These are phyloP conservation scores for Blastobotrys capitulatus DNA, from an alignment of 1,139 yeast genomes.

Conservation along the genomic window DNA sequence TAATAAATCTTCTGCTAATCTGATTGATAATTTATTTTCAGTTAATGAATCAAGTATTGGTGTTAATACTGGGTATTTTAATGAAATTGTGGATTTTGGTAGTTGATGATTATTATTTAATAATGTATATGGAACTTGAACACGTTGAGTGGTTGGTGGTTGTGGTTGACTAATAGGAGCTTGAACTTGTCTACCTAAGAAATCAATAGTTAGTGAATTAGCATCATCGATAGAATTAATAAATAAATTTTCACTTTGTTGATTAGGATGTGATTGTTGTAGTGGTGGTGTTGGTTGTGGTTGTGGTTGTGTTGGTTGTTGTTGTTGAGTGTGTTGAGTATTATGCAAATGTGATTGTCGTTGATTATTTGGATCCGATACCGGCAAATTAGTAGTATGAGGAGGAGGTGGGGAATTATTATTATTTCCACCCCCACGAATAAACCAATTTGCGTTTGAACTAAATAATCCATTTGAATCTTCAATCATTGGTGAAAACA, in stretches of 20 bases:
- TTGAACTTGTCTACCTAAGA: background rate
- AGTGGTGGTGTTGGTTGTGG: conserved; percentile 1
- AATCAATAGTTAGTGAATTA: background rate
- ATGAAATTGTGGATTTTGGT: background rate
- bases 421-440: background rate
- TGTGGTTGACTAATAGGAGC: background rate
- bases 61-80: conserved; percentile 28
- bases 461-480: conserved; percentile 6
- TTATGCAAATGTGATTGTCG: too few relatives aligned
- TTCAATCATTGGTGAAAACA: conserved; percentile 7
- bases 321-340: background rate
- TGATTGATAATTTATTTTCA: conserved; percentile 26
- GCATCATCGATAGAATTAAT: background rate
- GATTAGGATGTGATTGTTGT: background rate
- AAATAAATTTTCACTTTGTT: too few relatives aligned
- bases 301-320: background rate
- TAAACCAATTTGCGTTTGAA: conserved; percentile 6
- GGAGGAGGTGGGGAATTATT: background rate
- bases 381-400: too few relatives aligned
- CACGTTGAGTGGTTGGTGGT: background rate
- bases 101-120: background rate
- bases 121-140: background rate
- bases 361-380: too few relatives aligned
- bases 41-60: conserved; percentile 24
- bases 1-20: conserved; percentile 35